phyloP scores from a whole-genome alignment of 108 stramenopile species.

The Fragilariopsis cylindrus region DNA sequence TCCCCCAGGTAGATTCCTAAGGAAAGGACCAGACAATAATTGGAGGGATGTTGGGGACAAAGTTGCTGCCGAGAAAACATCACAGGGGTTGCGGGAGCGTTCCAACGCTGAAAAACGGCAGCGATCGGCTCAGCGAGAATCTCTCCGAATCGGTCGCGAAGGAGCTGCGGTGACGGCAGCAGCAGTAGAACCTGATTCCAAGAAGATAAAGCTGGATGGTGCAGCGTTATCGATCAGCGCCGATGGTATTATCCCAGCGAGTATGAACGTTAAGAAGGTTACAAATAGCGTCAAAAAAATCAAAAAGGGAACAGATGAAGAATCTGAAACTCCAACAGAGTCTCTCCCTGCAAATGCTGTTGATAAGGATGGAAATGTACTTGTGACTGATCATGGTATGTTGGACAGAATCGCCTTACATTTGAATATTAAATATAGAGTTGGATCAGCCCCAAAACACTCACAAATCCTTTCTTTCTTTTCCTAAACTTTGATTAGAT shows the following conservation, averaged over 20 bases:
- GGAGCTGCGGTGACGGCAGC: slow-evolving; percentile 27
- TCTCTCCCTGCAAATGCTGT: slow-evolving; percentile 49
- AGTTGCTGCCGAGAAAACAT: slow-evolving; percentile 67
- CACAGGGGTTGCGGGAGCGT: slow-evolving; percentile 73
- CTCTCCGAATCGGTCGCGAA: slow-evolving; percentile 38
- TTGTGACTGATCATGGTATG: slow-evolving; percentile 55
- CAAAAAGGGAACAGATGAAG: slow-evolving; percentile 24
- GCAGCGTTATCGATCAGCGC: slow-evolving; percentile 7
- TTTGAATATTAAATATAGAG: background rate
- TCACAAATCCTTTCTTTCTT: background rate
- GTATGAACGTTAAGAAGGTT: slow-evolving; percentile 34
- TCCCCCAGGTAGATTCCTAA: slow-evolving; percentile 73
- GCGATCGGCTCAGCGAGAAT: slow-evolving; percentile 42
- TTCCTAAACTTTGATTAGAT: slow-evolving; percentile 11
- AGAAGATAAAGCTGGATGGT: slow-evolving; percentile 30
- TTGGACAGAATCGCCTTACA: slow-evolving; percentile 10
- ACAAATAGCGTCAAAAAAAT: slow-evolving; percentile 8
- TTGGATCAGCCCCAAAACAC: background rate
- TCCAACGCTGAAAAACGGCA: slow-evolving; percentile 63
- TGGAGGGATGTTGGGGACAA: slow-evolving; percentile 79
- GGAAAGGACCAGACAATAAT: slow-evolving; percentile 55
- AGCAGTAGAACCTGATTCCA: slow-evolving; percentile 14
- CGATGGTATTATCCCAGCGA: slow-evolving; percentile 32
- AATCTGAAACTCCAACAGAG: slow-evolving; percentile 22
- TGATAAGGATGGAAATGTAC: slow-evolving; percentile 54